phyloP scores from a whole-genome alignment of 495 filamentous ascomycete genomes.

The Aspergillus bertholletiae region DNA sequence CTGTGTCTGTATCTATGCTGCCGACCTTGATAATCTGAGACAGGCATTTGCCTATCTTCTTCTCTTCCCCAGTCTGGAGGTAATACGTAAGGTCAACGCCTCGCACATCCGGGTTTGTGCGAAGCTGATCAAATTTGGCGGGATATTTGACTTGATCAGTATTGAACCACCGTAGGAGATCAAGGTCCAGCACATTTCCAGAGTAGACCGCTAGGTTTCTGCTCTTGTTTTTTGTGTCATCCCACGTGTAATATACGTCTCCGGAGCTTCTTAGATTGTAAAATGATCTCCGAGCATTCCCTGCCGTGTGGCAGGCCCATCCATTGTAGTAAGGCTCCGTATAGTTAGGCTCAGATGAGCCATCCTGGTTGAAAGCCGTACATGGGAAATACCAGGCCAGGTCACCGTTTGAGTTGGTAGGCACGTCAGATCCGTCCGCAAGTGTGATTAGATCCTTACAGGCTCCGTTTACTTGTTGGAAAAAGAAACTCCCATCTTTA shows the following conservation, averaged over 20 bases:
- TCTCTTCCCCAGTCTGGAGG: constrained; percentile 73
- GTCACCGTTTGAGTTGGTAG: constrained; percentile 66
- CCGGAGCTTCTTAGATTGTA: constrained; percentile 60
- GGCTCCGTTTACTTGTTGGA: constrained; percentile 97
- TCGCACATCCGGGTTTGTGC: constrained; percentile 68
- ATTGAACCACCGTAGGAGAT: constrained; percentile 90
- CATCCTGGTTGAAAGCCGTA: constrained; percentile 86
- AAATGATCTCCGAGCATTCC: constrained; percentile 63
- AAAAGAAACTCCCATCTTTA: constrained; percentile 91
- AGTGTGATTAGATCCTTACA: constrained; percentile 89
- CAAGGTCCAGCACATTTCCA: constrained; percentile 89
- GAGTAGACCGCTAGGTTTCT: constrained; percentile 92
- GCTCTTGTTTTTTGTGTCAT: constrained; percentile 82
- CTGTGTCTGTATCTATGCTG: constrained; percentile 90
- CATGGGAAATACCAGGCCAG: constrained; percentile 98
- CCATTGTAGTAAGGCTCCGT: constrained; percentile 75
- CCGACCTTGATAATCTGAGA: constrained; percentile 93
- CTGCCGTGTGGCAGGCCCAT: constrained; percentile 86
- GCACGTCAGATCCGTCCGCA: constrained; percentile 68
- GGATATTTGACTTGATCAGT: constrained; percentile 76
- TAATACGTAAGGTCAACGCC: constrained; percentile 90
- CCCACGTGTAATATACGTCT: constrained; percentile 94
- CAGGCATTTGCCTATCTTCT: constrained; percentile 78
- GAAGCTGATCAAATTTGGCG: constrained; percentile 71
- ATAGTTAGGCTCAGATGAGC: constrained; percentile 70